Evolutionary conservation across 495 filamentous ascomycete species (phyloP).

Genomic region (Peziza echinospora): DNA sequence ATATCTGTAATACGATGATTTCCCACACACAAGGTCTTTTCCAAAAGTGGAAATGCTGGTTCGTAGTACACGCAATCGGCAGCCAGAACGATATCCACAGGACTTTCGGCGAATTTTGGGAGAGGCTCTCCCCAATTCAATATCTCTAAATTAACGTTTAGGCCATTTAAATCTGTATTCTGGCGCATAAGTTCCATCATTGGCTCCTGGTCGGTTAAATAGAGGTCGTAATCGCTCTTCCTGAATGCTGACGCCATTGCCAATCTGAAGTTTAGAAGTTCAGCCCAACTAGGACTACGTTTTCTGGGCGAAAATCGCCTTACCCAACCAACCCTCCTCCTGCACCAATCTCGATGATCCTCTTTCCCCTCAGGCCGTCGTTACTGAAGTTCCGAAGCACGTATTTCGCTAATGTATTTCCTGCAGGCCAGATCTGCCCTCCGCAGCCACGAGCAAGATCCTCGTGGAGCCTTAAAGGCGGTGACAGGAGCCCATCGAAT

Average conservation of each 20-base stretch:
- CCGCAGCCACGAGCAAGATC: conserved; percentile 75
- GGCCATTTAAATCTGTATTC: conserved; percentile 60
- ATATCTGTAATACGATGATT: conserved; percentile 27
- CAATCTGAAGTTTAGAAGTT: conserved; percentile 25
- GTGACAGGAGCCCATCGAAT: conserved; percentile 50
- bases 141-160: conserved; percentile 41
- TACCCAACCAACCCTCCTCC: conserved; percentile 71
- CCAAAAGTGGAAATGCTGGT: conserved; percentile 70
- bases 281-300: too few species aligned
- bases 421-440: conserved; percentile 83
- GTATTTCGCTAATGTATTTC: conserved; percentile 67
- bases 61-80: conserved; percentile 97
- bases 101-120: conserved; percentile 23
- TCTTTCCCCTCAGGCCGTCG: conserved; percentile 8
- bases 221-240: conserved; percentile 29
- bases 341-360: conserved; percentile 77
- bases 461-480: conserved; percentile 56
- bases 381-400: conserved; percentile 32
- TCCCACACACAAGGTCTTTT: conserved; percentile 50
- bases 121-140: conserved; percentile 51
- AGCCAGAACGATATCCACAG: conserved; percentile 64
- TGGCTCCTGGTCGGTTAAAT: conserved; percentile 65
- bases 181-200: conserved; percentile 65
- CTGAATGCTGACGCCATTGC: conserved; percentile 38
- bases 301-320: too few species aligned